phyloP scores from a whole-genome alignment of 768 basidiomycete genomes.

The Tephrocybe sp. region DNA sequence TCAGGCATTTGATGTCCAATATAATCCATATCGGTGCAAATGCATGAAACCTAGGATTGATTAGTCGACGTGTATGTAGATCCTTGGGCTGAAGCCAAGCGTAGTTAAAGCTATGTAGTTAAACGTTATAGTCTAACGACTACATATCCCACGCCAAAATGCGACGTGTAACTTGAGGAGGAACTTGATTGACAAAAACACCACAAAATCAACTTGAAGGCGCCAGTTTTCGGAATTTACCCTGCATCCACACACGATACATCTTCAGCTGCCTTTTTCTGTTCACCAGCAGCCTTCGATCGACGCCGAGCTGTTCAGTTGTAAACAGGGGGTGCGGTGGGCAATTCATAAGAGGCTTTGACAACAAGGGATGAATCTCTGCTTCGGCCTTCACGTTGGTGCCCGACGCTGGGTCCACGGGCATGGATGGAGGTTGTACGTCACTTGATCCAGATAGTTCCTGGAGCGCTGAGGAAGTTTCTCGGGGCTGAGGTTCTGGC shows the following conservation, averaged over 20 bases:
- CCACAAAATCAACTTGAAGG: background rate
- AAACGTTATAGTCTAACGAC: no score
- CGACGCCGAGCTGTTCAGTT: slow-evolving; percentile 85
- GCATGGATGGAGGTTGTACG: background rate
- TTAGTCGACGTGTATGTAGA: no score
- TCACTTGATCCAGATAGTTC: slow-evolving; percentile 2
- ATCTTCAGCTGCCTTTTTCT: slow-evolving; percentile 93
- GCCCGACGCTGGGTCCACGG: background rate
- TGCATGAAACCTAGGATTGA: no score
- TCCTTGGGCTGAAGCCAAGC: no score
- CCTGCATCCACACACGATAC: slow-evolving; percentile 97
- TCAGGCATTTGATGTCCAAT: no score
- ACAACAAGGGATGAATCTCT: slow-evolving; percentile 40
- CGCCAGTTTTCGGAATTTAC: slow-evolving; percentile 61
- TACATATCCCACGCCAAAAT: no score
- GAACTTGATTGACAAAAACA: no score
- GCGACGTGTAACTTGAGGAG: no score
- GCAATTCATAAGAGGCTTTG: slow-evolving; percentile 26
- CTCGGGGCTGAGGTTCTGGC: slow-evolving; percentile 3
- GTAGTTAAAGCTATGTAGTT: no score
- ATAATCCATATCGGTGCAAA: no score
- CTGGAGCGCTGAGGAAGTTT: slow-evolving; percentile 2
- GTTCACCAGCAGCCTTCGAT: slow-evolving; percentile 88
- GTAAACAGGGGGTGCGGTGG: slow-evolving; percentile 65
- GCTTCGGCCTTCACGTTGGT: background rate